A percentile compares a stretch with the other conserved stretches of the same genome.
phyloP scores from a whole-genome alignment of 345 rosid species.

The Odontarrhena argentea region DNA sequence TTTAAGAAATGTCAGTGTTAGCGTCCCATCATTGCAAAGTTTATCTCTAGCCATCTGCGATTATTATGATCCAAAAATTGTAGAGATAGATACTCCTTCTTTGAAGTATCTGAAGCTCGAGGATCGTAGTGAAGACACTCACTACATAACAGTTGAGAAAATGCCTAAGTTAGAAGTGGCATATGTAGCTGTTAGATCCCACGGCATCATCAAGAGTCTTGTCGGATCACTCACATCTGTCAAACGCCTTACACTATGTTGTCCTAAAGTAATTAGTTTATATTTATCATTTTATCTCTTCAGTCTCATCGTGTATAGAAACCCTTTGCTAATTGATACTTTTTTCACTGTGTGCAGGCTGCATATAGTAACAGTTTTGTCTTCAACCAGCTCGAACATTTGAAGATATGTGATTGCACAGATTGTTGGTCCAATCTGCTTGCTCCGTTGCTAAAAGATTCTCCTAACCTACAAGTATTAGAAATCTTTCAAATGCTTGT shows the following conservation, averaged over 20 bases:
- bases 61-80: not conserved
- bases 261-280: not conserved
- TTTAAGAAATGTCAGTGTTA: too few relatives aligned
- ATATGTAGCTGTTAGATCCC: not conserved
- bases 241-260: constrained; percentile 1
- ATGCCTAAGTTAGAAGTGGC: constrained; percentile 16
- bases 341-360: not conserved
- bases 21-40: not conserved
- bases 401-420: constrained; percentile 16
- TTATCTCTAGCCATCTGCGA: not conserved
- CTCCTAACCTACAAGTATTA: constrained; percentile 15
- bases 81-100: constrained; percentile 20
- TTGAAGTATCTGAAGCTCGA: not conserved
- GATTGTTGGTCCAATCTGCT: not conserved
- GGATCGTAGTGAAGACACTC: not conserved
- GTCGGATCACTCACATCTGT: constrained; percentile 21
- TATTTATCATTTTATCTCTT: not conserved
- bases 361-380: not conserved
- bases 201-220: not conserved
- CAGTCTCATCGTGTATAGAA: not conserved
- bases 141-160: not conserved
- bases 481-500: not conserved
- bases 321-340: not conserved
- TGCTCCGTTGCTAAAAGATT: constrained; percentile 8
- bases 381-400: constrained; percentile 15